Percentiles rank a stretch among this genome's conserved stretches.
phyloP scores from a whole-genome alignment of 2,329 filamentous ascomycete species.

The Nannizziopsis barbatae region DNA sequence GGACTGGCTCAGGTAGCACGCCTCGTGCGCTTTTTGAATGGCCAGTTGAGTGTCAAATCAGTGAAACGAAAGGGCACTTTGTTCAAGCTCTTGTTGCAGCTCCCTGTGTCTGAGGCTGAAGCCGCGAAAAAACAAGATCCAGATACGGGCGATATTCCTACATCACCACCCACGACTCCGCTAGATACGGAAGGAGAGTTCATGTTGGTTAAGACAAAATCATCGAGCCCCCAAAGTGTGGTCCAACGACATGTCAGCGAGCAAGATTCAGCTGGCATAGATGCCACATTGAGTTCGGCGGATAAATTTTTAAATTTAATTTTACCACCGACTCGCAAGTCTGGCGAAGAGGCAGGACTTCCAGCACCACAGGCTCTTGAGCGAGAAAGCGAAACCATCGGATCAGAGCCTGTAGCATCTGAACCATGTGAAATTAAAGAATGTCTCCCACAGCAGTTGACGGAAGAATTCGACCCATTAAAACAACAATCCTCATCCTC shows the following conservation, averaged over 20 bases:
- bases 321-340: too few species aligned
- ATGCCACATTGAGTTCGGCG: too few species aligned
- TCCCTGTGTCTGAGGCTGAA: background rate
- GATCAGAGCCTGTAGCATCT: too few species aligned
- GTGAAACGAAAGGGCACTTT: constrained; percentile 1
- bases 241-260: background rate
- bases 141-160: background rate
- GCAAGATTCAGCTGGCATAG: background rate
- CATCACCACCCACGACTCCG: background rate
- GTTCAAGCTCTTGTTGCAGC: constrained; percentile 1
- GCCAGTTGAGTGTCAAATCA: constrained; percentile 5
- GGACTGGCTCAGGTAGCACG: constrained; percentile 4
- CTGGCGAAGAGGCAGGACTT: too few species aligned
- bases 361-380: too few species aligned
- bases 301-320: too few species aligned
- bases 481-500: too few species aligned
- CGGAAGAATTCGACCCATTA: too few species aligned
- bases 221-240: background rate
- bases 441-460: too few species aligned
- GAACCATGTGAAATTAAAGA: too few species aligned
- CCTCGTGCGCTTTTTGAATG: constrained; percentile 1
- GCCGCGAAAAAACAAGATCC: background rate
- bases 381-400: too few species aligned
- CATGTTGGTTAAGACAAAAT: constrained; percentile 1
- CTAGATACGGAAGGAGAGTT: constrained; percentile 1